Evolutionary conservation across 2,329 filamentous ascomycete species (phyloP).

Genomic region (Microsporum ferrugineum): DNA sequence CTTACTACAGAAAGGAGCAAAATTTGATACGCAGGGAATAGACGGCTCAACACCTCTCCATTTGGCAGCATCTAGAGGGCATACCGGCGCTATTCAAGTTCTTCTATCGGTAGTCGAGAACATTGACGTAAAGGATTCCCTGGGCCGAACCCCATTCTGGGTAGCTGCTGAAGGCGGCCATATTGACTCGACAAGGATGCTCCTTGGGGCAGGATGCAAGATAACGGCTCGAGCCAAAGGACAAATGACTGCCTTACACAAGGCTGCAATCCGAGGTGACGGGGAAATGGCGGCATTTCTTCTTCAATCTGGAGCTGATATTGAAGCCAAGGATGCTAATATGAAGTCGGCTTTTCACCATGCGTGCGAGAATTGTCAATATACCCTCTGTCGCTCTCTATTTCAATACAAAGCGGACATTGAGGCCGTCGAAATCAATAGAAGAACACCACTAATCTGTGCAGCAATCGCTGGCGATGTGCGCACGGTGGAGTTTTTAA

Average conservation of each 20-base stretch:
- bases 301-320: slow-evolving; percentile 23
- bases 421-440: slow-evolving; percentile 22
- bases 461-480: slow-evolving; percentile 25
- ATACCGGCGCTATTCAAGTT: slow-evolving; percentile 27
- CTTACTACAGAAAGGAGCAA: slow-evolving; percentile 24
- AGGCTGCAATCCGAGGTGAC: slow-evolving; percentile 9
- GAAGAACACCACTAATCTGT: slow-evolving; percentile 28
- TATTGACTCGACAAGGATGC: slow-evolving; percentile 22
- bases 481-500: slow-evolving; percentile 20
- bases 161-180: slow-evolving; percentile 28
- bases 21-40: slow-evolving; percentile 24
- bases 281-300: slow-evolving; percentile 4
- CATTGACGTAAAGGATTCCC: slow-evolving; percentile 23
- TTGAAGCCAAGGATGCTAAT: slow-evolving; percentile 25
- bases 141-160: slow-evolving; percentile 27
- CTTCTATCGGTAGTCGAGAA: slow-evolving; percentile 22
- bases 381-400: slow-evolving; percentile 27
- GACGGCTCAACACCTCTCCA: slow-evolving; percentile 24
- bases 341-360: slow-evolving; percentile 28
- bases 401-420: slow-evolving; percentile 25
- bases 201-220: slow-evolving; percentile 23
- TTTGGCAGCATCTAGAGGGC: slow-evolving; percentile 26
- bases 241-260: slow-evolving; percentile 29
- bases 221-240: slow-evolving; percentile 23
- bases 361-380: slow-evolving; percentile 25